phyloP scores from a whole-genome alignment of 768 basidiomycete species.

The Omphalotus guepiniiformis region DNA sequence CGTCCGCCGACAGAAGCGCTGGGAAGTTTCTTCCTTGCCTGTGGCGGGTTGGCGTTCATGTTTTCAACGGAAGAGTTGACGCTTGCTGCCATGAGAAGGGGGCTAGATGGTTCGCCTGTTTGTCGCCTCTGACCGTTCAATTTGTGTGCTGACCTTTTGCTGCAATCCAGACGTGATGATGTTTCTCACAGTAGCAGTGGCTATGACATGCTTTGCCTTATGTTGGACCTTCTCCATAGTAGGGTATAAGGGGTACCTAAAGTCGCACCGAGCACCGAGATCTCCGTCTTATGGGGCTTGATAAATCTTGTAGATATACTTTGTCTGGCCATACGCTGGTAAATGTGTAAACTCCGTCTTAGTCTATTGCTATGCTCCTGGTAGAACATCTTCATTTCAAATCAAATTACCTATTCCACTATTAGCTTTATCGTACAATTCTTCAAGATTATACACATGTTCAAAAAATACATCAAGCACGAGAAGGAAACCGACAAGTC shows the following conservation, averaged over 20 bases:
- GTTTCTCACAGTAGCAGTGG: conserved; percentile 82
- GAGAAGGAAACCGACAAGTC: no score
- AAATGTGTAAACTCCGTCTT: no score
- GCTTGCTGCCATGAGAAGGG: conserved; percentile 88
- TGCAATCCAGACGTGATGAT: conserved; percentile 70
- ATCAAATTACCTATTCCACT: no score
- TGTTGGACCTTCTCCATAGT: conserved; percentile 78
- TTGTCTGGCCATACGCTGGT: no score
- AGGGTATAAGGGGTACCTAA: conserved; percentile 80
- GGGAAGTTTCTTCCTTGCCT: conserved; percentile 81
- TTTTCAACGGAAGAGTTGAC: conserved; percentile 88
- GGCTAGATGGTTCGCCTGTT: conserved; percentile 64
- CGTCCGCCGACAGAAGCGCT: conserved; percentile 92
- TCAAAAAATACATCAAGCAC: no score
- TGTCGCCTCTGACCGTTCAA: neutral
- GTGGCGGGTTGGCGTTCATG: conserved; percentile 88
- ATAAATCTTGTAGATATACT: no score
- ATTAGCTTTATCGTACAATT: no score
- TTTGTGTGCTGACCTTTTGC: conserved; percentile 3
- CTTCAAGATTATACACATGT: no score
- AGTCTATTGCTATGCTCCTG: no score
- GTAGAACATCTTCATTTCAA: no score
- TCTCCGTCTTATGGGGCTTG: no score
- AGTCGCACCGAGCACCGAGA: conserved; percentile 31
- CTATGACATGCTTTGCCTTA: conserved; percentile 82